Evolutionary conservation across 108 stramenopile genomes (phyloP).

Genomic region (Epithemia pelagica): DNA sequence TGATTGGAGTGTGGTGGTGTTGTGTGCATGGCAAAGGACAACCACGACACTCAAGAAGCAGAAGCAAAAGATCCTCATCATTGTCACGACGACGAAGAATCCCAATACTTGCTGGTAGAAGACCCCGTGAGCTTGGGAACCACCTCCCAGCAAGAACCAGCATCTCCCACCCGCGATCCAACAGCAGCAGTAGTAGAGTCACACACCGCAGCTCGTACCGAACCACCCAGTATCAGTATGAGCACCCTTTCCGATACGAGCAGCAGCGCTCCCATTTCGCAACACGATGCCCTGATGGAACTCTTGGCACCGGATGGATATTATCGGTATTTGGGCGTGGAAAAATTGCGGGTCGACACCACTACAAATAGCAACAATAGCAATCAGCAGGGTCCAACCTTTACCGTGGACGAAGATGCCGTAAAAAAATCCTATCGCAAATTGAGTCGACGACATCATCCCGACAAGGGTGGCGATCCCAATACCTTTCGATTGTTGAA

Average conservation of each 20-base stretch:
- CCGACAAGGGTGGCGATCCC: slow-evolving; percentile 70
- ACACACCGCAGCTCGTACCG: no score
- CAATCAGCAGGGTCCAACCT: not conserved
- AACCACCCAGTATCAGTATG: not conserved
- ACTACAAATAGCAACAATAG: not conserved
- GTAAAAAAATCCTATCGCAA: slow-evolving; percentile 76
- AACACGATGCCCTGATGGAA: slow-evolving; percentile 49
- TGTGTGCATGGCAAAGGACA: no score
- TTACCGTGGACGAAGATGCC: slow-evolving; percentile 41
- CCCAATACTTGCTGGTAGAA: not conserved
- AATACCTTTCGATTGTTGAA: slow-evolving; percentile 73
- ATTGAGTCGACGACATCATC: slow-evolving; percentile 51
- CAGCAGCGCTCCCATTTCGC: not conserved
- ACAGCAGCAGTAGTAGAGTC: no score
- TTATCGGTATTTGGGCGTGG: slow-evolving; percentile 65
- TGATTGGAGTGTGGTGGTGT: no score
- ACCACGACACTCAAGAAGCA: no score
- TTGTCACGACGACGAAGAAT: no score
- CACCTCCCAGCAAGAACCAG: no score
- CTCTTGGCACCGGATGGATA: slow-evolving; percentile 79
- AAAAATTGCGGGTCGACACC: slow-evolving; percentile 17
- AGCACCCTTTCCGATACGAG: not conserved
- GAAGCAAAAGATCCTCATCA: no score
- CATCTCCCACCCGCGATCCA: no score
- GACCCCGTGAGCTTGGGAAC: no score